Evolutionary conservation across 805 yeast genomes (phyloP), one percentile per base, ranked within the genome.

Genomic region (Candida mattraensis): DNA sequence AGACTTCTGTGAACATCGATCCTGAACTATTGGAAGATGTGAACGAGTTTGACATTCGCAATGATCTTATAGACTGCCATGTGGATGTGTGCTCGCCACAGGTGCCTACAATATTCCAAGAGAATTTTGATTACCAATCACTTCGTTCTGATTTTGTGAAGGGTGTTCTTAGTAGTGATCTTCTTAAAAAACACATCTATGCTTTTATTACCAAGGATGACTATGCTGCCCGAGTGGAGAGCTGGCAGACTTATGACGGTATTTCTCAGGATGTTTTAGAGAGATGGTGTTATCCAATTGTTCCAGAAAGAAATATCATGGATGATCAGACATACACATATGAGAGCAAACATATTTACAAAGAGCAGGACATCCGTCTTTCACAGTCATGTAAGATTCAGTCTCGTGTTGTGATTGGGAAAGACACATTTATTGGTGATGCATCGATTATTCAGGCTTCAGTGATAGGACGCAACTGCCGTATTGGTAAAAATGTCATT

Each of bases 71-170:
- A 40, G 99, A 93, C 66, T 93, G 99, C 60, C 93, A 85, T 58
- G 88, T 93, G 37, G 99, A 93, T 63, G 87, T 93, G 42, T 93
- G 99, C 62, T 74, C 97, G 5, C 87, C 95, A 2, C 87, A 82
- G 47, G 96, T 93, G 8, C 97, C 97, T 1, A 93, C 94, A 11
- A 82, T 91, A 42, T 93, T 91, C 66, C 95, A 87, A 52, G 99
- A 93, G 54, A 91, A 93, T 60, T 93, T 93, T 53, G 99, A 93
- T 64, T 93, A 89, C 60, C 96, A 91, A 60, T 68, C 76, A 34
- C 67, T 91, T 44, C 75, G 99, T 60, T 70, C 75, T 22, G 98
- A 93, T 63, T 93, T 91, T 55, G 85, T 91, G 19, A 83, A 78
- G 50, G 97, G 98, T 36, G 93, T 91, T 17, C 69, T 93, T 41